phyloP scores from a whole-genome alignment of 768 basidiomycete species.

The Russula vinacea region DNA sequence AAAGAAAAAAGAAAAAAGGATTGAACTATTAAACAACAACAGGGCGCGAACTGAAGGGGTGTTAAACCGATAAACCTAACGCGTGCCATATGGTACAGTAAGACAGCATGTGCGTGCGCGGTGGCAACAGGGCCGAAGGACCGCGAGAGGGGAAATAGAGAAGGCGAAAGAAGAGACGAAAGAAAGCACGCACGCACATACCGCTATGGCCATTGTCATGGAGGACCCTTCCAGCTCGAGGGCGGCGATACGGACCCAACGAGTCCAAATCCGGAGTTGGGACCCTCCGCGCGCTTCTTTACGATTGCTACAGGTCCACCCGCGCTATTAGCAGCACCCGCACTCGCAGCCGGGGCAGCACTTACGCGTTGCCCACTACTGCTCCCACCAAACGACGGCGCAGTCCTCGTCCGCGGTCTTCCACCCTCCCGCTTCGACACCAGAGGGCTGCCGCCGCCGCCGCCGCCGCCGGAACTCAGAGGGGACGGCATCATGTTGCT shows the following conservation, averaged over 20 bases:
- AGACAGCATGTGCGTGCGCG: neutral
- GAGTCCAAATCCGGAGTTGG: constrained; percentile 14
- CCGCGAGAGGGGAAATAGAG: neutral
- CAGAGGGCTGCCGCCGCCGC: constrained; percentile 12
- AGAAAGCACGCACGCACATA: neutral
- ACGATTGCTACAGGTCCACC: neutral
- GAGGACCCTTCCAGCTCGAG: constrained; percentile 37
- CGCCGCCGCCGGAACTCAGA: neutral
- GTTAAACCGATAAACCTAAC: neutral
- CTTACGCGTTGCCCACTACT: constrained; percentile 6
- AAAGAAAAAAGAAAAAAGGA: neutral
- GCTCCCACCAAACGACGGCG: constrained; percentile 32
- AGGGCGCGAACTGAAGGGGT: neutral
- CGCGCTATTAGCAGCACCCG: neutral
- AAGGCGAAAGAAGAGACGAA: neutral
- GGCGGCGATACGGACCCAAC: constrained; percentile 34
- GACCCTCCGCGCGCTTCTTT: constrained; percentile 16
- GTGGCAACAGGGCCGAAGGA: neutral
- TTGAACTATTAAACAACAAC: neutral
- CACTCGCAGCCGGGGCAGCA: neutral
- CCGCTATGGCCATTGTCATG: constrained; percentile 16
- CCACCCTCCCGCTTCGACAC: constrained; percentile 24
- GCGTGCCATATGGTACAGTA: neutral
- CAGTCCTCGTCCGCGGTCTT: constrained; percentile 36
- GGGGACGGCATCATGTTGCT: constrained; percentile 4